A percentile compares a stretch with the other conserved stretches of the same genome.
Evolutionary conservation across 257 asterid genomes (phyloP).

Genomic region (Solanum chilense): DNA sequence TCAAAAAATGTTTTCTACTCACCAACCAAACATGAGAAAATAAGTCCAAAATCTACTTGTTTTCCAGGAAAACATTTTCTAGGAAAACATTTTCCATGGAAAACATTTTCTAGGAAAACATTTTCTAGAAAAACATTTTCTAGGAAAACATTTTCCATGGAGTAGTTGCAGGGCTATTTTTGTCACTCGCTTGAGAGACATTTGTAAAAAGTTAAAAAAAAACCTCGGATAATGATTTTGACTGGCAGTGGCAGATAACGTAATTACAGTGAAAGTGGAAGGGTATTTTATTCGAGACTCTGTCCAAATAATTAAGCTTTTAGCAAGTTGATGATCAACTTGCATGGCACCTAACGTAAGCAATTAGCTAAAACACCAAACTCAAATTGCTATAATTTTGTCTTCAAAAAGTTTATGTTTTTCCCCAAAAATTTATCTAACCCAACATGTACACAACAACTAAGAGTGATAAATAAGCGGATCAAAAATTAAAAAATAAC

Average conservation of each 20-base stretch:
- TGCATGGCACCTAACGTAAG: conserved; percentile 30
- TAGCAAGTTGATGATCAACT: conserved; percentile 59
- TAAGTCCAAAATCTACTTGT: too few species aligned
- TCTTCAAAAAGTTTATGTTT: not conserved
- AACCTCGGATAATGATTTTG: not conserved
- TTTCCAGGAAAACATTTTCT: too few species aligned
- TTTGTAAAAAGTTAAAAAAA: not conserved
- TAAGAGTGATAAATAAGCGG: not conserved
- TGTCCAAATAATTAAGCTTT: not conserved
- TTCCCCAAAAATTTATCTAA: not conserved
- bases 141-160: too few species aligned
- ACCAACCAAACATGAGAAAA: too few species aligned
- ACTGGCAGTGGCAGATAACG: not conserved
- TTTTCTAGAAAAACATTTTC: too few species aligned
- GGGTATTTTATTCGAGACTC: not conserved
- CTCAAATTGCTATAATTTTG: not conserved
- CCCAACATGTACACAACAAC: not conserved
- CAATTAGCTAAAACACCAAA: not conserved
- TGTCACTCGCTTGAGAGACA: not conserved
- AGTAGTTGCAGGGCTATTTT: not conserved
- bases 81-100: too few species aligned
- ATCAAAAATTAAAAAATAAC: not conserved
- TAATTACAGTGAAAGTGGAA: not conserved
- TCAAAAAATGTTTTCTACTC: too few species aligned
- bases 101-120: too few species aligned